Base-by-base conservation (phyloP, 257 asterid genomes). In the Orobanche coerulescens region DNA sequence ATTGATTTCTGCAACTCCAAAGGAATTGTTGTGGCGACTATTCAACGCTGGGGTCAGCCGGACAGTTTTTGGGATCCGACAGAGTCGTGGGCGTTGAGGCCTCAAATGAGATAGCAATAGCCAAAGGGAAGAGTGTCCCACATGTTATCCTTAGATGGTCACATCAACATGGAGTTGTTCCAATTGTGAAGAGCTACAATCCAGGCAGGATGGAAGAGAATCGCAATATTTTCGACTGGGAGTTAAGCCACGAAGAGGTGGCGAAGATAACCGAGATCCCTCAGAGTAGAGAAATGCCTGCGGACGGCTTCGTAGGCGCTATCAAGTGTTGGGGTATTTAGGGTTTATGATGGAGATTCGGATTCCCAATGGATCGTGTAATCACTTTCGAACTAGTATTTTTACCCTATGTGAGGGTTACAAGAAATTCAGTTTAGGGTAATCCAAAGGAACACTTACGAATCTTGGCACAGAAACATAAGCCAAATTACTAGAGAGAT, bases 111-210 rank as follows among this genome's bases (percentile, higher is more conserved):
- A 60, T 42, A 23, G 54, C 54, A 14, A 11, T 23, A 40, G 40
- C 52, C 5, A 60, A 60, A 40, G 65, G 65, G 9, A 60, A 60
- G 65, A 2, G 34, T 28, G 34, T 28, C 34, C 34, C 34, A 28
- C 34, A 28, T 2, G 34, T 28, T 28, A 2, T 2, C 34, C 34
- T 28, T 28, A 28, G 34, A 28, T 28, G 18, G 61, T 4, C 18
- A 19, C 10, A 16, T 55, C 44, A 55, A 55, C 14, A 9, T 3
- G 61, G 61, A 18, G 14, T 31, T 15, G 25, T 15, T 0, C 19
- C 33, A 16, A 44, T 18, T 3, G 61, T 55, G 61, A 55, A 55
- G 61, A 55, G 44, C 26, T 55, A 14, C 61, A 55, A 34, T 1
- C 25, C 61, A 1, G 34, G 33, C 15, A 31, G 61, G 33, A 55